Evolutionary conservation across 257 asterid species (phyloP), one percentile per base, ranked within the genome.

Genomic region (Nicotiana sylvestris): DNA sequence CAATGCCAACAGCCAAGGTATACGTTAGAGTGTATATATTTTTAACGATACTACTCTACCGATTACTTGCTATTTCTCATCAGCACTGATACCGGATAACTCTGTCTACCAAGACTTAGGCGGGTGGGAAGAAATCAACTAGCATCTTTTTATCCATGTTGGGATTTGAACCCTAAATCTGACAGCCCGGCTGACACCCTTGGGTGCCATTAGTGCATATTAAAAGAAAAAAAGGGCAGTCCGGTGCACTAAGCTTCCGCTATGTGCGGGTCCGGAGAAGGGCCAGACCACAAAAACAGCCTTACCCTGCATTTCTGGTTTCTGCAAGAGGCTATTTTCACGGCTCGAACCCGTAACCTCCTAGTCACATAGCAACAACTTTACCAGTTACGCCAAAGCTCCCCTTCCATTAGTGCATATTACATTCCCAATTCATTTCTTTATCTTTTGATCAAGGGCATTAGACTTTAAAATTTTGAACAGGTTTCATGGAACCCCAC

Each of bases 401-500:
- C 37, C 37, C 4, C 37, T 33, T 33, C 17, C n/a, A 67, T 5
- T 32, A 4, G 57, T 13, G 12, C 17, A 51, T 51, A 51, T 51
- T 11, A 51, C 16, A 13, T 51, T 51, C 57, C 57, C 57, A 11
- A 9, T 51, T 51, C 57, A 51, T 51, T 51, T 51, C 16, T 11
- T 51, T 51, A 51, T 51, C 13, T 13, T 51, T 51, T 51, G 57
- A 27, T 6, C 21, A 30, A 9, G 17, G 32, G 56, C 6, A 15
- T 15, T 51, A 11, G 1, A 1, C 5, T 53, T 11, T 81, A 2
- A 70, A 7, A 56, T 56, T 57, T 69, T 77, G 35, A 35, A 70
- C 94, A 95, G 98, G 97, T 83, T 95, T 91, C 35, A 82, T 82
- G 82, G 88, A 85, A 49, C 88, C 94, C n/a, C 87, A 85, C 49